These are phyloP conservation scores for Diaporthe caulivora DNA, from an alignment of 2,329 filamentous ascomycete species.

Conservation along the genomic window DNA sequence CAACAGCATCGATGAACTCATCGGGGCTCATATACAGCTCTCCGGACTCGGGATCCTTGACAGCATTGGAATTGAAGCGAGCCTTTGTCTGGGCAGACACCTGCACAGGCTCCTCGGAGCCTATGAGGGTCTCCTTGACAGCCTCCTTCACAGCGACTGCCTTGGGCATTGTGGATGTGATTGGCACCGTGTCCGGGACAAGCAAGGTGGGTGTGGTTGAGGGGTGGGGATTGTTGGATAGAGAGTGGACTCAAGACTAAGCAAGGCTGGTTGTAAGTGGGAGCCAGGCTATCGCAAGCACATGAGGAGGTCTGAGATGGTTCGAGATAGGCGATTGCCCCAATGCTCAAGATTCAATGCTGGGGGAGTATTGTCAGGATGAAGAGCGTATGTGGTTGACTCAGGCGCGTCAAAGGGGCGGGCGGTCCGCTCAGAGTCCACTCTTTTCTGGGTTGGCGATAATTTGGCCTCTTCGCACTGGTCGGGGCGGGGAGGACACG, in stretches of 20 bases:
- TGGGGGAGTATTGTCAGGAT: neutral
- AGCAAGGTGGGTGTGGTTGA: neutral
- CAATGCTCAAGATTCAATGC: neutral
- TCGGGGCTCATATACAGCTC: slow-evolving; percentile 85
- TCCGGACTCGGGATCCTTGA: slow-evolving; percentile 79
- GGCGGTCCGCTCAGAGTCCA: slow-evolving; percentile 13
- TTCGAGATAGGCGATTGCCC: slow-evolving; percentile 7
- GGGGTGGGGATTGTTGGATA: neutral
- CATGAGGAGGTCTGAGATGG: slow-evolving; percentile 20
- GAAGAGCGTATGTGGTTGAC: slow-evolving; percentile 15
- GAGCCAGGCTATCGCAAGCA: slow-evolving; percentile 16
- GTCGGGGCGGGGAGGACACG: neutral
- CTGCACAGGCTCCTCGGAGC: slow-evolving; percentile 67
- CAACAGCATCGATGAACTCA: slow-evolving; percentile 93
- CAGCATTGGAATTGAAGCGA: slow-evolving; percentile 81
- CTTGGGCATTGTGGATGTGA: slow-evolving; percentile 53
- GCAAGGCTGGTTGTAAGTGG: neutral
- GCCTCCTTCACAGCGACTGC: slow-evolving; percentile 71
- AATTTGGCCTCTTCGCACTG: slow-evolving; percentile 32
- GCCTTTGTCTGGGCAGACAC: slow-evolving; percentile 81
- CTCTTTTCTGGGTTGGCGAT: slow-evolving; percentile 14
- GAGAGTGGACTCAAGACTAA: neutral
- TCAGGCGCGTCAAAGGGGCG: slow-evolving; percentile 14
- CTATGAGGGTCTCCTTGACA: slow-evolving; percentile 85
- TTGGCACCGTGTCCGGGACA: slow-evolving; percentile 2